phyloP scores from a whole-genome alignment of 1,284 basidiomycete species.

The Trametes versicolor region DNA sequence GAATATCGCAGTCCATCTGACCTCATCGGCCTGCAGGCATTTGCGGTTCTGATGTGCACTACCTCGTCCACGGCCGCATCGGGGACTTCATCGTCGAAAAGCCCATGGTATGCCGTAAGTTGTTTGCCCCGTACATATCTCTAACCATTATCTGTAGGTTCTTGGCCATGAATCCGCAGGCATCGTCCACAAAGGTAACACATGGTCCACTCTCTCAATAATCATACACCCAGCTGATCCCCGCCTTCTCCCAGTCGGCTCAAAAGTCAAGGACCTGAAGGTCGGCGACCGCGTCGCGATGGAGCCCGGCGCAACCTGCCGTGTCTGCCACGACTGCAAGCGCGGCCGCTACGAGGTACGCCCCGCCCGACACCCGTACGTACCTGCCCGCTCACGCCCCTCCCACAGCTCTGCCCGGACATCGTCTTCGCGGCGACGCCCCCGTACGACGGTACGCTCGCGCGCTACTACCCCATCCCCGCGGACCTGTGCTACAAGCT shows the following conservation, averaged over 20 bases:
- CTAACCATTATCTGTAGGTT: slow-evolving; percentile 49
- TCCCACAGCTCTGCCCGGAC: slow-evolving; percentile 73
- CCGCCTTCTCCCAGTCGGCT: slow-evolving; percentile 59
- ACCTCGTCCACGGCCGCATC: slow-evolving; percentile 79
- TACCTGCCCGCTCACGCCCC: background rate
- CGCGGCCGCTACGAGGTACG: slow-evolving; percentile 81
- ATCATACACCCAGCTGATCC: background rate
- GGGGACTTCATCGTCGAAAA: slow-evolving; percentile 80
- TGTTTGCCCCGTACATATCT: background rate
- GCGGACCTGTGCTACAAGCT: slow-evolving; percentile 80
- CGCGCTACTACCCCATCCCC: slow-evolving; percentile 83
- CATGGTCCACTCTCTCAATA: background rate
- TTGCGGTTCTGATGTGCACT: slow-evolving; percentile 91
- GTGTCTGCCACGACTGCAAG: slow-evolving; percentile 80
- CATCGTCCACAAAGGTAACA: slow-evolving; percentile 59
- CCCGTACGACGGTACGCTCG: slow-evolving; percentile 89
- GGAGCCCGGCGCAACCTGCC: slow-evolving; percentile 84
- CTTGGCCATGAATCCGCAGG: slow-evolving; percentile 76
- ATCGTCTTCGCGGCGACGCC: slow-evolving; percentile 91
- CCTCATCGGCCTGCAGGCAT: slow-evolving; percentile 65
- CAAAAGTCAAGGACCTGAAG: slow-evolving; percentile 77
- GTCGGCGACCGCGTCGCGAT: slow-evolving; percentile 89
- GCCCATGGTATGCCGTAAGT: slow-evolving; percentile 68
- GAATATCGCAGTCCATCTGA: slow-evolving; percentile 20
- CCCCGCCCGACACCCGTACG: background rate